Conservation (phyloP, 2,329 filamentous ascomycete species). For the Cladosporium sp. region DNA sequence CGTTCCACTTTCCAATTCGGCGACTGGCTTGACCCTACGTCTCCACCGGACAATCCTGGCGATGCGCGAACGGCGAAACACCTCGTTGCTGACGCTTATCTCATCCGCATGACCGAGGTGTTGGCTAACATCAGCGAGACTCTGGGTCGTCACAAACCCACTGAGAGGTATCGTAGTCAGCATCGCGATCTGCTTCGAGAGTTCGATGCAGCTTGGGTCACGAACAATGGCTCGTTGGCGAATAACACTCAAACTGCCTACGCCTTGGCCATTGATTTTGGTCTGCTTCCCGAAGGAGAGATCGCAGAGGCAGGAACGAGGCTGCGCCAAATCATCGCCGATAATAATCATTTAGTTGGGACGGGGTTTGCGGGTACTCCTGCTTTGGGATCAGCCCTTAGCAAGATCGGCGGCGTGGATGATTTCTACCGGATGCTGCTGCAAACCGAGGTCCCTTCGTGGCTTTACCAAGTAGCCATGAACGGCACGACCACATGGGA, state of each 20-base stretch:
- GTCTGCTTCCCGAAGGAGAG: slow-evolving; percentile 21
- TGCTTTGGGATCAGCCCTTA: slow-evolving; percentile 8
- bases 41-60: slow-evolving; percentile 33
- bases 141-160: slow-evolving; percentile 23
- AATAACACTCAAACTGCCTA: slow-evolving; percentile 33
- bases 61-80: slow-evolving; percentile 30
- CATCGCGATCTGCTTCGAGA: slow-evolving; percentile 18
- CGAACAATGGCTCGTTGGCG: slow-evolving; percentile 26
- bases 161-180: slow-evolving; percentile 19
- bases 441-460: slow-evolving; percentile 43
- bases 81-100: slow-evolving; percentile 39
- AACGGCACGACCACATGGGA: slow-evolving; percentile 50
- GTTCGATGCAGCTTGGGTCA: slow-evolving; percentile 31
- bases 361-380: slow-evolving; percentile 59
- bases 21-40: slow-evolving; percentile 41
- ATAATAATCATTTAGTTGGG: slow-evolving; percentile 28
- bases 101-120: slow-evolving; percentile 33
- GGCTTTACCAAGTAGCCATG: slow-evolving; percentile 48
- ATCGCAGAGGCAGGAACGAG: slow-evolving; percentile 19
- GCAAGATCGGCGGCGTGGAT: slow-evolving; percentile 16
- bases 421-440: slow-evolving; percentile 45
- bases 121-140: slow-evolving; percentile 28
- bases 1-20: slow-evolving; percentile 33
- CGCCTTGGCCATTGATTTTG: slow-evolving; percentile 26
- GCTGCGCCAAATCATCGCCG: slow-evolving; percentile 21